A percentile compares a stretch with the other conserved stretches of the same genome.
Evolutionary conservation across 1,284 basidiomycete species (phyloP).

Genomic region (Rhodotorula sp.): DNA sequence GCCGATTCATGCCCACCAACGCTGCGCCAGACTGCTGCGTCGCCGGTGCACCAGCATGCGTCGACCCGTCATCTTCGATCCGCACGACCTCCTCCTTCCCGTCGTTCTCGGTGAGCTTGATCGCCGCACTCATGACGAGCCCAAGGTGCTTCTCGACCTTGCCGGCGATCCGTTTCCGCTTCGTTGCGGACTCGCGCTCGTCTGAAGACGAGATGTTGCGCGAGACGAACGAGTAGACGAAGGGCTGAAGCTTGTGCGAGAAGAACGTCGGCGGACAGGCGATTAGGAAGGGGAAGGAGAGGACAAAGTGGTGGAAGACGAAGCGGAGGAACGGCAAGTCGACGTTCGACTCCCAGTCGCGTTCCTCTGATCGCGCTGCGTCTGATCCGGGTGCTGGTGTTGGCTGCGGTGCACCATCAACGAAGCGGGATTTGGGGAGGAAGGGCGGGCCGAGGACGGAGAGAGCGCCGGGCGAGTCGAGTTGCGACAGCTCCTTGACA

Average conservation of each 20-base stretch:
- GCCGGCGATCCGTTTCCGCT: slow-evolving; percentile 61
- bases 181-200: slow-evolving; percentile 56
- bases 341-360: slow-evolving; percentile 32
- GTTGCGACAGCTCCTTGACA: slow-evolving; percentile 66
- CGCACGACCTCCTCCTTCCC: slow-evolving; percentile 84
- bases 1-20: slow-evolving; percentile 6
- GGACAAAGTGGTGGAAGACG: slow-evolving; percentile 83
- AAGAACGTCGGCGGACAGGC: slow-evolving; percentile 81
- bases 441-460: slow-evolving; percentile 86
- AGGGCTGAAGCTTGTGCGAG: slow-evolving; percentile 86
- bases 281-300: slow-evolving; percentile 89
- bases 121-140: slow-evolving; percentile 73
- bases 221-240: slow-evolving; percentile 73
- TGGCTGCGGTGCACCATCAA: slow-evolving; percentile 32
- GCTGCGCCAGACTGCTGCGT: slow-evolving; percentile 48
- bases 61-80: slow-evolving; percentile 54
- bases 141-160: slow-evolving; percentile 80
- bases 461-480: slow-evolving; percentile 68
- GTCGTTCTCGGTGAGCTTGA: slow-evolving; percentile 61
- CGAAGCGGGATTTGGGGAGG: slow-evolving; percentile 52
- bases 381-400: slow-evolving; percentile 15
- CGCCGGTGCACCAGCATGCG: slow-evolving; percentile 66
- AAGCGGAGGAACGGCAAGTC: slow-evolving; percentile 84
- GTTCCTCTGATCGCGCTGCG: slow-evolving; percentile 13
- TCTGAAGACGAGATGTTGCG: slow-evolving; percentile 71